These are phyloP conservation scores for Saccharomycopsis vini DNA, from an alignment of 805 yeast genomes.

Conservation along the genomic window DNA sequence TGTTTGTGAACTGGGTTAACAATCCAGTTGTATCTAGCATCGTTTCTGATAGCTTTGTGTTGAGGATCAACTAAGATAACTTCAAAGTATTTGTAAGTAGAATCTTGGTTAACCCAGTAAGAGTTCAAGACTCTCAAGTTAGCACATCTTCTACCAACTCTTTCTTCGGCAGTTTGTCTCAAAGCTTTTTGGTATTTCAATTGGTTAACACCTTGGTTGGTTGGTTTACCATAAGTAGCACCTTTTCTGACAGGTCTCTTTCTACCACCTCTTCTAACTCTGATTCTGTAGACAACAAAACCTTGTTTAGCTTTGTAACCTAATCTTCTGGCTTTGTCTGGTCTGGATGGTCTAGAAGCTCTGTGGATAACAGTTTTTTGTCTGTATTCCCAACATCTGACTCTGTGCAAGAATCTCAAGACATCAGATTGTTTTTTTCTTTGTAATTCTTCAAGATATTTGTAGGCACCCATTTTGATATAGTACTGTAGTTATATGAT, in stretches of 20 bases:
- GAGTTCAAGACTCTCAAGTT: conserved; percentile 99
- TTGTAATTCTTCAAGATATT: conserved; percentile 97
- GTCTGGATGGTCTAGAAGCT: conserved; percentile 97
- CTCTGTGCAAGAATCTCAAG: conserved; percentile 95
- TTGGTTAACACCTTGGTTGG: conserved; percentile 99
- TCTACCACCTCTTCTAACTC: conserved; percentile 99
- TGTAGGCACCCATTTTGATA: conserved; percentile 95
- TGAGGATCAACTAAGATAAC: conserved; percentile 95
- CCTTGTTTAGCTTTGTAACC: conserved; percentile 99
- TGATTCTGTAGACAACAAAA: conserved; percentile 94
- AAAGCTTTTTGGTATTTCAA: conserved; percentile 98
- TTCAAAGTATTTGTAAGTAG: conserved; percentile 98
- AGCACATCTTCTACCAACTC: conserved; percentile 98
- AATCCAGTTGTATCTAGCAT: conserved; percentile 99
- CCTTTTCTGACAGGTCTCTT: conserved; percentile 99
- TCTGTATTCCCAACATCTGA: conserved; percentile 99
- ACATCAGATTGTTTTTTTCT: conserved; percentile 99
- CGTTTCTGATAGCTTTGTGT: conserved; percentile 98
- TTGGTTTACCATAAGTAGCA: conserved; percentile 99
- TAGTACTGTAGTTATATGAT: too few relatives aligned
- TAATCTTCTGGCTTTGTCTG: conserved; percentile 99
- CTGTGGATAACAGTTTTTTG: conserved; percentile 98
- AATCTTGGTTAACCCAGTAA: conserved; percentile 99
- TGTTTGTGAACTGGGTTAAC: conserved; percentile 99
- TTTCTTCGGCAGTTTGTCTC: conserved; percentile 98